Base-by-base conservation (phyloP, 1,284 basidiomycete species). In the Inonotus obliquus region DNA sequence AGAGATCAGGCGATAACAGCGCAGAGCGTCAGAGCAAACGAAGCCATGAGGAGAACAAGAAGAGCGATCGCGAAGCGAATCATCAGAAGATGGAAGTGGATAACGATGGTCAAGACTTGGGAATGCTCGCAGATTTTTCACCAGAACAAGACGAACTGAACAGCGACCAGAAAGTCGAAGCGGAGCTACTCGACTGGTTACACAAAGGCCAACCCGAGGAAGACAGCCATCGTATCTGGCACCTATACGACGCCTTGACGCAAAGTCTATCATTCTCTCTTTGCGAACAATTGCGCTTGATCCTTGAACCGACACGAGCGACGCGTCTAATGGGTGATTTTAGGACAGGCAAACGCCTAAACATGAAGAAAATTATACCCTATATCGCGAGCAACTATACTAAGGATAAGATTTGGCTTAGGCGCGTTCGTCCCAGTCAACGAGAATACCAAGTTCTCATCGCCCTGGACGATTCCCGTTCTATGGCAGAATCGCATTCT, bases 321-420 rank as follows among this genome's bases (percentile, higher is more conserved):
- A 98, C 96, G 10, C 86, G 97, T 27, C 82, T 99, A 47, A 92
- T 92, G 74, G 97, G 97, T 49, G 97, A 99, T 77, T 99, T 97
- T 75, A 91, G 96, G 51, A 98, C 94, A 0, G 97, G 97, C 57
- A 99, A 99, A 77, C 84, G 97, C 25, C 84, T 99, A 52, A 99
- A 99, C 76, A 98, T 99, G 96, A 94, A 96, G 74, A 97, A 97
- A 79, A 96, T 99, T 73, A 95, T 99, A 61, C 89, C 94, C 1
- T 99, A 98, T 79, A 96, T 99, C 67, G 97, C 97, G 9, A 94
- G 91, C 73, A 97, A 99, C 77, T 99, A 95, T 78, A 98, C 96
- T 61, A 99, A 99, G 75, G 97, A 99, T 81, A 97, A 97, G 78
- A 99, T 99, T 69, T 99, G 97, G 97, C 80, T 99, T 37, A 87